These are phyloP conservation scores for Trametes elegans DNA, from an alignment of 768 basidiomycete genomes.

Conservation along the genomic window DNA sequence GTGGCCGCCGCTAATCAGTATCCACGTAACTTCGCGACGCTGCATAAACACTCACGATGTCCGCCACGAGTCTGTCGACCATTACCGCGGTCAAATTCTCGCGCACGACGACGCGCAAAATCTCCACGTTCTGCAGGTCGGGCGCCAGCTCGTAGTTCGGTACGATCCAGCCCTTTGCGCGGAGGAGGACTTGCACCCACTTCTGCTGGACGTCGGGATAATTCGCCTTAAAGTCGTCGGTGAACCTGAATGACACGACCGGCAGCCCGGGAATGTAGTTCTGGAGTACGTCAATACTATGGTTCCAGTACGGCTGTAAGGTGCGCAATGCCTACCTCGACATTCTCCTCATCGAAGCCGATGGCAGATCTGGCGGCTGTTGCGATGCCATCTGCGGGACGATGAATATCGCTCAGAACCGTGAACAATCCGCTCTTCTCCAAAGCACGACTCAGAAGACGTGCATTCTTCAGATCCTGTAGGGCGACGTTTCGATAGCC, in stretches of 20 bases:
- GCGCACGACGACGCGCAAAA: slow-evolving; percentile 60
- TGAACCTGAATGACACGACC: slow-evolving; percentile 55
- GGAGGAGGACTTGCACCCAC: slow-evolving; percentile 52
- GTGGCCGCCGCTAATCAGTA: background rate
- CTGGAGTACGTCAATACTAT: slow-evolving; percentile 20
- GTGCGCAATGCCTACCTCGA: slow-evolving; percentile 47
- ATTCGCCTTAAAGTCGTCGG: slow-evolving; percentile 48
- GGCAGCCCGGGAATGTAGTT: slow-evolving; percentile 50
- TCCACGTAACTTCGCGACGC: background rate
- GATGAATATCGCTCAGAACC: slow-evolving; percentile 57
- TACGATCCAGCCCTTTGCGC: slow-evolving; percentile 55
- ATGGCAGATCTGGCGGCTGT: slow-evolving; percentile 32
- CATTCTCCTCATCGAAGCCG: slow-evolving; percentile 47
- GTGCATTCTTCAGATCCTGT: slow-evolving; percentile 55
- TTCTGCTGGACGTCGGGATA: slow-evolving; percentile 57
- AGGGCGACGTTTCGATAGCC: slow-evolving; percentile 49
- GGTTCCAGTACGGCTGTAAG: background rate
- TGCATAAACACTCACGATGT: slow-evolving; percentile 50
- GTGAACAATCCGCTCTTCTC: slow-evolving; percentile 53
- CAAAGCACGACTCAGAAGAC: slow-evolving; percentile 62
- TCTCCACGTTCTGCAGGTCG: slow-evolving; percentile 47
- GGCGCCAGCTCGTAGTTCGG: slow-evolving; percentile 63
- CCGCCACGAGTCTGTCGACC: slow-evolving; percentile 52
- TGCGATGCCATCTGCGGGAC: slow-evolving; percentile 30
- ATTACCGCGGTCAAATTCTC: slow-evolving; percentile 54